Conservation (phyloP, 2,329 filamentous ascomycete species). For the Aspergillus quadrilineatus region DNA sequence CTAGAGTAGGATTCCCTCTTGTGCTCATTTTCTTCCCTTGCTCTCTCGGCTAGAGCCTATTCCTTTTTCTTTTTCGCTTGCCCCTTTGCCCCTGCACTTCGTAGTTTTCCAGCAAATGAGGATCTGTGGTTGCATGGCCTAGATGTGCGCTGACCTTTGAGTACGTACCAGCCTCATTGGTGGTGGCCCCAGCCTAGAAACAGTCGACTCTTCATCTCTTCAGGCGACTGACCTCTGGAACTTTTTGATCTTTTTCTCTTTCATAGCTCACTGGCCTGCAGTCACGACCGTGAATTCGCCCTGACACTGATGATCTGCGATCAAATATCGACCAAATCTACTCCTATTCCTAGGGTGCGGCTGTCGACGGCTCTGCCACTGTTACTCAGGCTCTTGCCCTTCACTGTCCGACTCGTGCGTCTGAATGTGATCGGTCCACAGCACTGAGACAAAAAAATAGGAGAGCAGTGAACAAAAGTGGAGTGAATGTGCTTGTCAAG, state of each 20-base stretch:
- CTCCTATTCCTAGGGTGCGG: background rate
- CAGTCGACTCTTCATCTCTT: background rate
- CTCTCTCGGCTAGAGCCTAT: background rate
- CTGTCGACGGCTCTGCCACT: background rate
- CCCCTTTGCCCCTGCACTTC: conserved; percentile 7
- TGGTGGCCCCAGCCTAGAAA: conserved; percentile 1
- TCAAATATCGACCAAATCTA: background rate
- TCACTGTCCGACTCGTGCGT: background rate
- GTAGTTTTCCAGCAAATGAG: conserved; percentile 8
- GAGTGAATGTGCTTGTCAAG: background rate
- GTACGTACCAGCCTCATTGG: conserved; percentile 2
- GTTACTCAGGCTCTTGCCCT: background rate
- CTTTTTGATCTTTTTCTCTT: background rate
- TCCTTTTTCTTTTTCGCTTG: conserved; percentile 1
- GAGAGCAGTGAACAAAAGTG: background rate
- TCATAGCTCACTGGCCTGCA: background rate
- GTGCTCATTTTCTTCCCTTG: background rate
- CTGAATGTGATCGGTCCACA: conserved; percentile 3
- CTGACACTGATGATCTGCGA: background rate
- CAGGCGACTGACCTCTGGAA: background rate
- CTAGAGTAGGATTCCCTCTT: background rate
- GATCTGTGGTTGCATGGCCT: conserved; percentile 3
- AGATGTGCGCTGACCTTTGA: background rate
- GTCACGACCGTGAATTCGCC: background rate
- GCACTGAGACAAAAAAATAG: background rate